Percentiles rank a stretch among this genome's conserved stretches.
phyloP scores from a whole-genome alignment of 1,284 basidiomycete species.

The Meripilus lineatus region DNA sequence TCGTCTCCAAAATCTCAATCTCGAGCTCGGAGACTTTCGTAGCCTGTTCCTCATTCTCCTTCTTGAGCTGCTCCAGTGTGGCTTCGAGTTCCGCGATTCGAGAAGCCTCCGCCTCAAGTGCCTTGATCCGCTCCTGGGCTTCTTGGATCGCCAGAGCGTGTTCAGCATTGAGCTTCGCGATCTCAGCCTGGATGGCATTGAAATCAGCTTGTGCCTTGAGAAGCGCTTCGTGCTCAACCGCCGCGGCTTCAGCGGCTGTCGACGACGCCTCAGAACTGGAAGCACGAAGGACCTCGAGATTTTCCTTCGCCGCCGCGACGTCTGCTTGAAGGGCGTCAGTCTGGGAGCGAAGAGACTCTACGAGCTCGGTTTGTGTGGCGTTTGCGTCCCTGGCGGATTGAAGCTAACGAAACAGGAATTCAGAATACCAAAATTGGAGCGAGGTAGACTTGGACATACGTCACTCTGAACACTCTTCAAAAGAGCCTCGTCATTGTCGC shows the following conservation, averaged over 20 bases:
- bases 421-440: conserved; percentile 5
- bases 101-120: conserved; percentile 41
- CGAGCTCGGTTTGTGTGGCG: conserved; percentile 37
- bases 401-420: conserved; percentile 39
- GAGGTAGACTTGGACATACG: conserved; percentile 32
- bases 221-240: conserved; percentile 58
- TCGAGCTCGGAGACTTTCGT: conserved; percentile 76
- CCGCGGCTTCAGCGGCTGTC: conserved; percentile 43
- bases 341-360: conserved; percentile 47
- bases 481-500: conserved; percentile 31
- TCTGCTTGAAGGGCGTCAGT: conserved; percentile 47
- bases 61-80: conserved; percentile 52
- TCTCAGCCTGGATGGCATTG: conserved; percentile 50
- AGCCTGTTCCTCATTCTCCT: conserved; percentile 71
- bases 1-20: conserved; percentile 73
- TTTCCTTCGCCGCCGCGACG: conserved; percentile 44
- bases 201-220: conserved; percentile 61
- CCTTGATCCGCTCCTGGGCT: conserved; percentile 37
- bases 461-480: conserved; percentile 42
- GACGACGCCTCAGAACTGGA: conserved; percentile 40
- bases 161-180: conserved; percentile 42
- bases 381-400: conserved; percentile 39
- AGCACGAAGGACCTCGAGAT: conserved; percentile 45
- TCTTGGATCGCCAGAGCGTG: conserved; percentile 47
- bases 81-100: conserved; percentile 41